Conservation (phyloP, 768 basidiomycete genomes). For the Leucogyrophana mollusca region DNA sequence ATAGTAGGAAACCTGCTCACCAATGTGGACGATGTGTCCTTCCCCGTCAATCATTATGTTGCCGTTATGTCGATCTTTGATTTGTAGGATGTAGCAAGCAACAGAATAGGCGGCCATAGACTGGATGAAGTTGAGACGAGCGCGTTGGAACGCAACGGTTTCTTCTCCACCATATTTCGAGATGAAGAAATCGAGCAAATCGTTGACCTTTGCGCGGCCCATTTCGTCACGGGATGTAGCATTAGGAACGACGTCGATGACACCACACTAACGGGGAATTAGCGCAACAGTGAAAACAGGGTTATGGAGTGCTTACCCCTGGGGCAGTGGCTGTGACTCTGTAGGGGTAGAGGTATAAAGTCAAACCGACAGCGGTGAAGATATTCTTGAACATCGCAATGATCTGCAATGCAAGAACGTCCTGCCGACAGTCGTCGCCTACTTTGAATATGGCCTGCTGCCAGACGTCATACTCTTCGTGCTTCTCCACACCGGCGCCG, state of each 20-base stretch:
- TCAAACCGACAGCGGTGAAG: slow-evolving; percentile 84
- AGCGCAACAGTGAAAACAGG: slow-evolving; percentile 1
- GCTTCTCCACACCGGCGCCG: slow-evolving; percentile 55
- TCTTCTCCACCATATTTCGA: slow-evolving; percentile 92
- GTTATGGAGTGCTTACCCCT: slow-evolving; percentile 58
- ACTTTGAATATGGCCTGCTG: slow-evolving; percentile 99
- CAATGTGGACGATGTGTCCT: slow-evolving; percentile 95
- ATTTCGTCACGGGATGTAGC: slow-evolving; percentile 98
- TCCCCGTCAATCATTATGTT: slow-evolving; percentile 99
- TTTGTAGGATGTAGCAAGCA: slow-evolving; percentile 96
- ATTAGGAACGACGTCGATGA: slow-evolving; percentile 98
- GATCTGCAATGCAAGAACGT: slow-evolving; percentile 93
- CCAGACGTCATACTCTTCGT: slow-evolving; percentile 83
- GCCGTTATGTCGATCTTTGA: slow-evolving; percentile 98
- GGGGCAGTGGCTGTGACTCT: slow-evolving; percentile 96
- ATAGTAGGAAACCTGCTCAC: slow-evolving; percentile 41
- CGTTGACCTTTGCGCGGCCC: slow-evolving; percentile 98
- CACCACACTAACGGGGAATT: slow-evolving; percentile 76
- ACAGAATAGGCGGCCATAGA: slow-evolving; percentile 99
- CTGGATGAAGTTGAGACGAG: slow-evolving; percentile 94
- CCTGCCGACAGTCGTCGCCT: slow-evolving; percentile 98
- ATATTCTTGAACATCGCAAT: slow-evolving; percentile 99
- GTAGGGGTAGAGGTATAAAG: slow-evolving; percentile 92
- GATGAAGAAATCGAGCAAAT: slow-evolving; percentile 90
- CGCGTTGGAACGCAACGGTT: slow-evolving; percentile 86